These are phyloP conservation scores for Blastobotrys robertii DNA, from an alignment of 805 yeast genomes.

Conservation along the genomic window DNA sequence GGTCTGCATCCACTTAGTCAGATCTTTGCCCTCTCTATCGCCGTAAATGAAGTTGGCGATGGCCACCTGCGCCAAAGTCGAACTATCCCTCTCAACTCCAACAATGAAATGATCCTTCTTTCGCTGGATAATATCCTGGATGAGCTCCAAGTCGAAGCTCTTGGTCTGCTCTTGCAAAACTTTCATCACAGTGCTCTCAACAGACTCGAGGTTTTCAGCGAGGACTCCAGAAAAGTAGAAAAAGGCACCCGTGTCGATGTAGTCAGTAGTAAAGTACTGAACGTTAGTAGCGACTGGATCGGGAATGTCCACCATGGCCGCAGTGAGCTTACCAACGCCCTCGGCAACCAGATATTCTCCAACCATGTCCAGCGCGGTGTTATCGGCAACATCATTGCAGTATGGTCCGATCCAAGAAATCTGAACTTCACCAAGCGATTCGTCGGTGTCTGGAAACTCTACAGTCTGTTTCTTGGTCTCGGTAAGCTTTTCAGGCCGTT, in stretches of 20 bases:
- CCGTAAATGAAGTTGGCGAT: conserved; percentile 80
- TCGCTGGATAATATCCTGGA: conserved; percentile 60
- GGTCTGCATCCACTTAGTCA: conserved; percentile 45
- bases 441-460: conserved; percentile 85
- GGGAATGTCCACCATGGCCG: conserved; percentile 65
- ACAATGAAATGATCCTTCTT: conserved; percentile 44
- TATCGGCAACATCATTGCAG: conserved; percentile 39
- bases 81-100: conserved; percentile 40
- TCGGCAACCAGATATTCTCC: conserved; percentile 68
- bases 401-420: conserved; percentile 80
- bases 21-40: conserved; percentile 45
- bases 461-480: conserved; percentile 39
- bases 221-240: conserved; percentile 65
- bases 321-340: conserved; percentile 65
- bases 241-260: conserved; percentile 47
- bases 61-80: conserved; percentile 52
- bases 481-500: conserved; percentile 35
- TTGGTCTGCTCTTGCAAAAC: conserved; percentile 44
- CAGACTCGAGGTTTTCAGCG: conserved; percentile 44
- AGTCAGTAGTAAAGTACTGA: conserved; percentile 67
- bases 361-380: conserved; percentile 62
- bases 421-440: conserved; percentile 64
- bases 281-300: conserved; percentile 72
- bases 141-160: conserved; percentile 51
- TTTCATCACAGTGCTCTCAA: conserved; percentile 41